Evolutionary conservation across 2,329 filamentous ascomycete species (phyloP).

Genomic region (Alternaria tenuissima): DNA sequence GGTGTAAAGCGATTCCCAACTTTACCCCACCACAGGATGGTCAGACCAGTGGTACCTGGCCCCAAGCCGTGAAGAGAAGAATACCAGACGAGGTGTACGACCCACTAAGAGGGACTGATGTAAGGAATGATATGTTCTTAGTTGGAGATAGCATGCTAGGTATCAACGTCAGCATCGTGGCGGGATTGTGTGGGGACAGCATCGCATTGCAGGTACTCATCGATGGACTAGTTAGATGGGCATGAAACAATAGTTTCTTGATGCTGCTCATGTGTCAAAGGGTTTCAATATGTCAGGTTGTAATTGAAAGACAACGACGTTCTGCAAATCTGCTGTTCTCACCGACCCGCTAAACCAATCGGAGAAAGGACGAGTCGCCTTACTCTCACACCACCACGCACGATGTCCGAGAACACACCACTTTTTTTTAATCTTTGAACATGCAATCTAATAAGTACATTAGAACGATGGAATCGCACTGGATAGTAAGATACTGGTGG

Average conservation of each 20-base stretch:
- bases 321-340: neutral
- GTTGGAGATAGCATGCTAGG: slow-evolving; percentile 23
- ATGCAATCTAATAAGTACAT: neutral
- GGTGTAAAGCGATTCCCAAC: slow-evolving; percentile 29
- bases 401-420: slow-evolving; percentile 21
- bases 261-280: neutral
- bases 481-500: neutral
- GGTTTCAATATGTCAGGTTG: neutral
- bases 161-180: slow-evolving; percentile 29
- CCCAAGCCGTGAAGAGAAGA: slow-evolving; percentile 20
- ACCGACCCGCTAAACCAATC: neutral
- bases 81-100: slow-evolving; percentile 26
- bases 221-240: slow-evolving; percentile 32
- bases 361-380: slow-evolving; percentile 8
- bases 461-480: neutral
- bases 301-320: neutral
- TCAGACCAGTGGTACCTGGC: slow-evolving; percentile 20
- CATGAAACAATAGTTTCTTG: slow-evolving; percentile 2
- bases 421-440: neutral
- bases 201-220: slow-evolving; percentile 31
- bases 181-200: slow-evolving; percentile 29
- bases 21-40: slow-evolving; percentile 18
- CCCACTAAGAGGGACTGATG: slow-evolving; percentile 20
- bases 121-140: slow-evolving; percentile 34
- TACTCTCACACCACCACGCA: slow-evolving; percentile 27